phyloP scores from a whole-genome alignment of 352 stramenopile species.

The Pythium dissotocum region DNA sequence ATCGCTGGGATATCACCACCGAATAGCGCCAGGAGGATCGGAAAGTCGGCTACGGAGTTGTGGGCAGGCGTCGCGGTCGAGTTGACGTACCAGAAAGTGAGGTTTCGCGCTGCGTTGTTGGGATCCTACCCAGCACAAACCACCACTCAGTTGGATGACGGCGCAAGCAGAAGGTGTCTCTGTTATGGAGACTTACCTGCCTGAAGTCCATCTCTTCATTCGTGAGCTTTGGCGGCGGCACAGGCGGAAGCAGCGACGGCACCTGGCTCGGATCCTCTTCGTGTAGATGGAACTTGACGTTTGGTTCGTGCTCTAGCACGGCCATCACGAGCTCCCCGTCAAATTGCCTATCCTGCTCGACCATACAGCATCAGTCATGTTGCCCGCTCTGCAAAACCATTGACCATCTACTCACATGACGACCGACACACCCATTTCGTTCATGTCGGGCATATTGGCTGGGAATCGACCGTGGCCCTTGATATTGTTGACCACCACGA shows the following conservation, averaged over 20 bases:
- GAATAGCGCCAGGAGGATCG: conserved; percentile 57
- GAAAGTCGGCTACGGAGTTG: conserved; percentile 30
- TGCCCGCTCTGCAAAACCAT: neutral
- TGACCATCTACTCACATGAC: conserved; percentile 44
- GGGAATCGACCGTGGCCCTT: conserved; percentile 63
- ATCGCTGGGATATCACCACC: conserved; percentile 45
- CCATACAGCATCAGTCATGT: conserved; percentile 9
- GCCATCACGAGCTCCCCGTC: conserved; percentile 65
- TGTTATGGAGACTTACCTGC: conserved; percentile 22
- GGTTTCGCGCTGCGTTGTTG: conserved; percentile 36
- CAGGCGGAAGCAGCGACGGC: conserved; percentile 16
- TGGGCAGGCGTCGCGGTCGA: conserved; percentile 11
- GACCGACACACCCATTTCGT: conserved; percentile 46
- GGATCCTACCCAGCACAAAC: conserved; percentile 37
- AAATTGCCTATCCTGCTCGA: conserved; percentile 47
- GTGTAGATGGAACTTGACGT: conserved; percentile 27
- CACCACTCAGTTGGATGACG: neutral
- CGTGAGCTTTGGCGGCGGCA: conserved; percentile 36
- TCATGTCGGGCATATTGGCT: conserved; percentile 27
- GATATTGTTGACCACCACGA: conserved; percentile 71
- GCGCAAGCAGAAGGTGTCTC: neutral
- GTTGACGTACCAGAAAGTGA: conserved; percentile 66
- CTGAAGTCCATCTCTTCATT: conserved; percentile 46
- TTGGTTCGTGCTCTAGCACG: conserved; percentile 51
- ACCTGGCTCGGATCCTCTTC: conserved; percentile 36